Conservation (phyloP, 257 asterid genomes). For the Leptodermis oblonga region DNA sequence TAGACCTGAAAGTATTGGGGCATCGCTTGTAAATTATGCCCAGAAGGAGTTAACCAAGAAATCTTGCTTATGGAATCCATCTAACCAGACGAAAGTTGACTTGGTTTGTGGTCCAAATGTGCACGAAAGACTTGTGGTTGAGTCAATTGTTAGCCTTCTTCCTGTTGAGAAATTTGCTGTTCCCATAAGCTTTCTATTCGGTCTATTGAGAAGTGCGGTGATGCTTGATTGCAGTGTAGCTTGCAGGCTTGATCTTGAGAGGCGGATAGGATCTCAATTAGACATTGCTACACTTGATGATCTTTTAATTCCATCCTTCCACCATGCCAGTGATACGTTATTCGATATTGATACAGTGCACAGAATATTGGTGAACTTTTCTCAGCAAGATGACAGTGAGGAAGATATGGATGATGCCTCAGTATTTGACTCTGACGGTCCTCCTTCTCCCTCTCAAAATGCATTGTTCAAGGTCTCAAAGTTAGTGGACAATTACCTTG, state of each 20-base stretch:
- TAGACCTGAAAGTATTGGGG: conserved; percentile 88
- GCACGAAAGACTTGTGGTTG: conserved; percentile 69
- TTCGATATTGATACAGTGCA: conserved; percentile 86
- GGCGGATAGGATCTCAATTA: conserved; percentile 74
- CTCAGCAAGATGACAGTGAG: conserved; percentile 80
- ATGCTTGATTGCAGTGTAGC: conserved; percentile 69
- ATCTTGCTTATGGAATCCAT: conserved; percentile 57
- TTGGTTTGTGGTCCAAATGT: conserved; percentile 30
- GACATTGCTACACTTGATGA: conserved; percentile 86
- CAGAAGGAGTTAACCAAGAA: conserved; percentile 76
- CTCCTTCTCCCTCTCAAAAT: conserved; percentile 72
- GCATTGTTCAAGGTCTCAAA: conserved; percentile 77
- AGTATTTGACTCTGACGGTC: conserved; percentile 61
- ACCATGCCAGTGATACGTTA: conserved; percentile 74
- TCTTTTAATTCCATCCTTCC: conserved; percentile 76
- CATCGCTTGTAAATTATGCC: conserved; percentile 77
- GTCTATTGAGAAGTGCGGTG: conserved; percentile 69
- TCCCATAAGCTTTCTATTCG: conserved; percentile 75
- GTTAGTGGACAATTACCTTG: conserved; percentile 70
- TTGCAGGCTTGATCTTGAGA: conserved; percentile 79
- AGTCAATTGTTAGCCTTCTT: conserved; percentile 73
- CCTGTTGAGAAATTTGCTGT: conserved; percentile 84
- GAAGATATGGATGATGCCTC: conserved; percentile 78
- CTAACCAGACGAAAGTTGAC: conserved; percentile 42
- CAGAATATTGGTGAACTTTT: conserved; percentile 68